These are phyloP conservation scores for Phellopilus nigrolimitatus DNA, from an alignment of 1,284 basidiomycete species.

Conservation along the genomic window DNA sequence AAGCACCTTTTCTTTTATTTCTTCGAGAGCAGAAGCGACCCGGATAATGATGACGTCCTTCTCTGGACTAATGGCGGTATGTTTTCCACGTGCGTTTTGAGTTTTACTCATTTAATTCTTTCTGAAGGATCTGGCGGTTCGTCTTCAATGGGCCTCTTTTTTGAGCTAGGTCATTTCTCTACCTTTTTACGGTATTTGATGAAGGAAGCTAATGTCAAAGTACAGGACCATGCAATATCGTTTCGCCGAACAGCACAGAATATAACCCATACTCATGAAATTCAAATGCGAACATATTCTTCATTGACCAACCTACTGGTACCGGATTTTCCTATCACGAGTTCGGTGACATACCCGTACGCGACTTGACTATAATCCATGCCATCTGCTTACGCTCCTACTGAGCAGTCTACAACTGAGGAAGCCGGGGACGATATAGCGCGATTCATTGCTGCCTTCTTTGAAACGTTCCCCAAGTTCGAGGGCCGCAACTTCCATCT, in stretches of 20 bases:
- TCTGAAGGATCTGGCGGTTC: constrained; percentile 48
- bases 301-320: constrained; percentile 63
- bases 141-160: constrained; percentile 55
- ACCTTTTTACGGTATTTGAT: no score
- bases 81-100: no score
- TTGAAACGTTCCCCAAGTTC: constrained; percentile 65
- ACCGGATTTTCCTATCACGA: constrained; percentile 73
- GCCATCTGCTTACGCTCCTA: background rate
- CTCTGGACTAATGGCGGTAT: constrained; percentile 35
- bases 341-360: constrained; percentile 57
- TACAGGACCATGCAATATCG: constrained; percentile 47
- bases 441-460: constrained; percentile 67
- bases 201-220: no score
- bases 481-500: constrained; percentile 66
- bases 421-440: constrained; percentile 67
- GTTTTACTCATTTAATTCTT: background rate
- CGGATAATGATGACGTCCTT: constrained; percentile 34
- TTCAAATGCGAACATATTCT: constrained; percentile 64
- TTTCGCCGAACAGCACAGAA: constrained; percentile 38
- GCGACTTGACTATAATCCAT: constrained; percentile 22
- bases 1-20: constrained; percentile 84
- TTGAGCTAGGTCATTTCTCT: constrained; percentile 68
- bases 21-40: constrained; percentile 44
- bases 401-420: constrained; percentile 48
- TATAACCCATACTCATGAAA: constrained; percentile 66